phyloP scores from a whole-genome alignment of 2,329 filamentous ascomycete species.

The Sporothrix humicola region DNA sequence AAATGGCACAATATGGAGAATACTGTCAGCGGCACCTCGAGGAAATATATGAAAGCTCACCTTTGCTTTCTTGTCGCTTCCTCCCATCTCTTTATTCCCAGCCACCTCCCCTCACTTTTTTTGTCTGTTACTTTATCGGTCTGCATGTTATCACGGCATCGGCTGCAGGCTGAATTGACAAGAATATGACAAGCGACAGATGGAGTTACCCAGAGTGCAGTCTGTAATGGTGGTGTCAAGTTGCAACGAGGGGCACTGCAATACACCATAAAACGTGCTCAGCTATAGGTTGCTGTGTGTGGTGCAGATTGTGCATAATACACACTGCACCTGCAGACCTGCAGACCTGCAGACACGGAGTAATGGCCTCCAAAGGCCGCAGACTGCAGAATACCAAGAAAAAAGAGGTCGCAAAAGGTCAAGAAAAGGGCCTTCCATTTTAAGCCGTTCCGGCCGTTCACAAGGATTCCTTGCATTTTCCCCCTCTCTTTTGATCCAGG shows the following conservation, averaged over 20 bases:
- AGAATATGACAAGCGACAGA: neutral
- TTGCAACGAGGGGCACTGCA: neutral
- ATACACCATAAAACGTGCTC: slow-evolving; percentile 18
- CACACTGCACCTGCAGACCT: too few relatives aligned
- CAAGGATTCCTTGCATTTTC: too few relatives aligned
- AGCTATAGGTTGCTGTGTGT: neutral
- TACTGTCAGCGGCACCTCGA: too few relatives aligned
- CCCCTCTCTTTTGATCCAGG: neutral
- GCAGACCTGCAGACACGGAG: too few relatives aligned
- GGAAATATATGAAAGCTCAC: too few relatives aligned
- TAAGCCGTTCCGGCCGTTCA: neutral
- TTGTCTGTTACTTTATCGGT: neutral
- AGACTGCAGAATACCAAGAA: too few relatives aligned
- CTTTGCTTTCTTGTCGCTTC: too few relatives aligned
- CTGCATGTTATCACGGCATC: slow-evolving; percentile 23
- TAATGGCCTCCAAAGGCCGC: too few relatives aligned
- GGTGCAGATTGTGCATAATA: neutral
- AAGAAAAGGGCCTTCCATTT: slow-evolving; percentile 16
- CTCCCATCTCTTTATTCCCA: neutral
- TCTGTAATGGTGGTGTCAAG: neutral
- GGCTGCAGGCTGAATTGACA: neutral
- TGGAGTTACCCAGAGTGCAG: neutral
- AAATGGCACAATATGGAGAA: too few relatives aligned
- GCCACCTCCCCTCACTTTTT: slow-evolving; percentile 16
- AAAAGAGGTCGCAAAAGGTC: too few relatives aligned